Evolutionary conservation across 257 asterid species (phyloP).

Genomic region (Nicotiana attenuata): DNA sequence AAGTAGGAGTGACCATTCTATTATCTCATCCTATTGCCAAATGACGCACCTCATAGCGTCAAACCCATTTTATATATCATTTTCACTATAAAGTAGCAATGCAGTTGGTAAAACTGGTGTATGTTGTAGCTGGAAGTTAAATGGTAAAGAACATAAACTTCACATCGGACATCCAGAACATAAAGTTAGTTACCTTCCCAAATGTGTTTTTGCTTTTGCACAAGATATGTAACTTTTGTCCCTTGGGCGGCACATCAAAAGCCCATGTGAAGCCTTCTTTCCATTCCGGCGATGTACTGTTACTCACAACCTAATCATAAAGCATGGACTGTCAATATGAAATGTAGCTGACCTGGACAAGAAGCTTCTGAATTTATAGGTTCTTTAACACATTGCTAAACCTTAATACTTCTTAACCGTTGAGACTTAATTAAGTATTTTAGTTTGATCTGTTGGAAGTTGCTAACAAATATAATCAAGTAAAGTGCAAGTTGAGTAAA

Average conservation of each 20-base stretch:
- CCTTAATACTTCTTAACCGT: not conserved
- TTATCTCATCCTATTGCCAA: not conserved
- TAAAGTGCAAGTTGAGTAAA: not conserved
- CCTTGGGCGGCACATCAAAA: conserved; percentile 88
- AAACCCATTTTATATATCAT: not conserved
- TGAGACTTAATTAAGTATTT: not conserved
- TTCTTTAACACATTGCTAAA: conserved; percentile 1
- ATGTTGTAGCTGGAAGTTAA: conserved; percentile 8
- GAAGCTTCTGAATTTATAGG: not conserved
- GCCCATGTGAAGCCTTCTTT: conserved; percentile 84
- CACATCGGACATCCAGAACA: not conserved
- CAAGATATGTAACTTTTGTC: conserved; percentile 68
- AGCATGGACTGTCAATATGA: not conserved
- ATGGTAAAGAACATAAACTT: not conserved
- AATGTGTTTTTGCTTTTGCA: conserved; percentile 74
- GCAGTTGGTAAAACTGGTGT: not conserved
- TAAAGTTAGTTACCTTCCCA: conserved; percentile 61
- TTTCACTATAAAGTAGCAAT: not conserved
- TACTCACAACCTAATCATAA: conserved; percentile 54
- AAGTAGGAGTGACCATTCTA: not conserved
- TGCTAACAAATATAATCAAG: not conserved
- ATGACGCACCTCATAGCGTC: not conserved
- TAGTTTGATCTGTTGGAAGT: not conserved
- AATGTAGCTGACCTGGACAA: not conserved
- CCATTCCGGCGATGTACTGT: conserved; percentile 72